Evolutionary conservation across 2,329 filamentous ascomycete genomes (phyloP), one percentile per base, ranked within the genome.

Genomic region (Thermomyces lanuginosus): DNA sequence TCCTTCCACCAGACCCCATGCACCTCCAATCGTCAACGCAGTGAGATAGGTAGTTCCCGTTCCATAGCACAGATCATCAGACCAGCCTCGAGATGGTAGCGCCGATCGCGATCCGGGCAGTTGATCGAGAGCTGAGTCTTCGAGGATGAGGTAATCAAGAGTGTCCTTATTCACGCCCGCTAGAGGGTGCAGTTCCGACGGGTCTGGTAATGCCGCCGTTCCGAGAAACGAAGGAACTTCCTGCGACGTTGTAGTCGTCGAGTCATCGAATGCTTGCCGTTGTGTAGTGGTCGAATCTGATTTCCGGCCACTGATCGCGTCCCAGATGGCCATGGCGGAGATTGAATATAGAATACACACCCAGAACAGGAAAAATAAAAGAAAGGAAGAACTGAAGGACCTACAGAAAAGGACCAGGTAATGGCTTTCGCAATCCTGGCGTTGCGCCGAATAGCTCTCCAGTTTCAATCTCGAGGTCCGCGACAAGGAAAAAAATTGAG

Each of bases 11-110:
- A 98, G 55, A 35, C 89, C 89, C 86, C 86, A 95, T 31, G 72
- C 75, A 40, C 89, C 89, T 53, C 89, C 89, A 39, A 91, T 51
- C 21, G 76, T 69, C 44, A 98, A 63, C 5, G 79, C 89, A n/a
- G 79, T 63, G 34, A 98, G 64, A 51, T 98, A 98, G 48, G 83
- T 92, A 36, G 86, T 75, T 43, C 89, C 89, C 12, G 89, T 91
- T 47, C 91, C 89, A 54, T 98, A 98, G 60, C 89, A 95, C 33
- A 98, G 71, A 54, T 98, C 89, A 51, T 98, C 89, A 34, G 84
- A 92, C 73, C 92, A 98, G 51, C 89, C 89, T 53, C 89, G 76
- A 30, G 84, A 93, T 22, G 91, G 89, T 29, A 98, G 69, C 29
- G 84, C 77, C 22, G 86, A 91, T 51, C 80, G 78, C 33, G 74